A percentile compares a stretch with the other conserved stretches of the same genome.
phyloP scores from a whole-genome alignment of 75 land plant species.

The Pseudotsuga menziesii region DNA sequence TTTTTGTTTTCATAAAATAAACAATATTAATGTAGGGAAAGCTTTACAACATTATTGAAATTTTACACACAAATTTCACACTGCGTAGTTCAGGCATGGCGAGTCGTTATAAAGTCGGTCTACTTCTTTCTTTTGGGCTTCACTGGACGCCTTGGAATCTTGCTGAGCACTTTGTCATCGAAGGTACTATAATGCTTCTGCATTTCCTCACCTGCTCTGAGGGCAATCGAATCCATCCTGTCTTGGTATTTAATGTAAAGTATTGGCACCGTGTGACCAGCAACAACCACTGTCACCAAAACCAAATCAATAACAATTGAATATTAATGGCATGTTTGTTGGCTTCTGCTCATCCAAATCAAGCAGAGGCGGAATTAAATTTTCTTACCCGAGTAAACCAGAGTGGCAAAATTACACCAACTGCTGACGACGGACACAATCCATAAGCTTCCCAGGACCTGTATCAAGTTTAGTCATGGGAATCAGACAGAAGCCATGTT shows the following conservation, averaged over 20 bases:
- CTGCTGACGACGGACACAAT: neutral
- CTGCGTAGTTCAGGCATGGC: no score
- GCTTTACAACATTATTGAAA: no score
- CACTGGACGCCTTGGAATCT: slow-evolving; percentile 1
- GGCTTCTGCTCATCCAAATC: neutral
- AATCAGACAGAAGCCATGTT: neutral
- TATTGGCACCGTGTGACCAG: neutral
- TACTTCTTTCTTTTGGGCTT: neutral
- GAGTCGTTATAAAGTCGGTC: no score
- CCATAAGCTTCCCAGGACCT: neutral
- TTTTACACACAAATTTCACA: no score
- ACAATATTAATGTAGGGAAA: no score
- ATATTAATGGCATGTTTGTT: neutral
- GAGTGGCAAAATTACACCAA: neutral
- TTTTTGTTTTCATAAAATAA: no score
- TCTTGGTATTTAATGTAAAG: neutral
- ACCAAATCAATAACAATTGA: neutral
- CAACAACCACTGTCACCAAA: neutral
- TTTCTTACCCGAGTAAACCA: neutral
- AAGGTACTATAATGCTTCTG: neutral
- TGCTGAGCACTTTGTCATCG: neutral
- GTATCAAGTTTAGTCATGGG: neutral
- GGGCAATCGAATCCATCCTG: neutral
- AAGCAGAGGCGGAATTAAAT: neutral
- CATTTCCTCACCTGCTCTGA: neutral